phyloP scores from a whole-genome alignment of 164 flowering plant genomes.

The Macadamia integrifolia region DNA sequence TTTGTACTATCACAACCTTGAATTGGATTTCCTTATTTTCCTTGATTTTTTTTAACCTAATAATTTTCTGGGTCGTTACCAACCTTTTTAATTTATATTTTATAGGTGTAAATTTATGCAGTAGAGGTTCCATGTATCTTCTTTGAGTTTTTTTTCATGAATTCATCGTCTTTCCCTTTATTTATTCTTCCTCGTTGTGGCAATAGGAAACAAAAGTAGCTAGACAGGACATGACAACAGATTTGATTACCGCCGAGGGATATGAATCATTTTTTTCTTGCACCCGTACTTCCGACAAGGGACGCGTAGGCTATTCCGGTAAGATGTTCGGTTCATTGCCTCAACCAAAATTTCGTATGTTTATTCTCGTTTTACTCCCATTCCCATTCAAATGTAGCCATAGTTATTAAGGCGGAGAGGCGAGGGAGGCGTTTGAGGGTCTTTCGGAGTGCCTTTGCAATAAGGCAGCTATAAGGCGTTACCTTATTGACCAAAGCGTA shows the following conservation, averaged over 20 bases:
- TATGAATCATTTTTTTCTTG: conserved; percentile 95
- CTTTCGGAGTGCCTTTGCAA: no score
- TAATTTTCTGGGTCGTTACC: not conserved
- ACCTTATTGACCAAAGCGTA: no score
- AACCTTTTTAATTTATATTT: no score
- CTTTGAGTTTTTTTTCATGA: not conserved
- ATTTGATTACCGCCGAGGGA: conserved; percentile 80
- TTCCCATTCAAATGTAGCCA: no score
- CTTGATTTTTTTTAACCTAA: not conserved
- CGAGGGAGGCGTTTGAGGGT: no score
- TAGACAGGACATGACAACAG: conserved; percentile 79
- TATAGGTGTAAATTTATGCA: no score
- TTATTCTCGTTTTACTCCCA: no score
- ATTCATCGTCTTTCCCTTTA: not conserved
- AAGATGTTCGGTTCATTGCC: conserved; percentile 19
- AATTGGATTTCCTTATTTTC: not conserved
- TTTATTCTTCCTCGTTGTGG: not conserved
- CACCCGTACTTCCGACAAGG: conserved; percentile 64
- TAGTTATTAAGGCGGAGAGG: no score
- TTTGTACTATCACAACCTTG: not conserved
- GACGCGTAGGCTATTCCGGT: conserved; percentile 91
- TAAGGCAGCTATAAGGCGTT: no score
- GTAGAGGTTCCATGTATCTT: not conserved
- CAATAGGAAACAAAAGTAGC: conserved; percentile 76
- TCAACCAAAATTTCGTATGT: not conserved